A percentile compares a stretch with the other conserved stretches of the same genome.
Conservation (phyloP, 2,329 filamentous ascomycete genomes). For the Paracoccidioides brasiliensis region DNA sequence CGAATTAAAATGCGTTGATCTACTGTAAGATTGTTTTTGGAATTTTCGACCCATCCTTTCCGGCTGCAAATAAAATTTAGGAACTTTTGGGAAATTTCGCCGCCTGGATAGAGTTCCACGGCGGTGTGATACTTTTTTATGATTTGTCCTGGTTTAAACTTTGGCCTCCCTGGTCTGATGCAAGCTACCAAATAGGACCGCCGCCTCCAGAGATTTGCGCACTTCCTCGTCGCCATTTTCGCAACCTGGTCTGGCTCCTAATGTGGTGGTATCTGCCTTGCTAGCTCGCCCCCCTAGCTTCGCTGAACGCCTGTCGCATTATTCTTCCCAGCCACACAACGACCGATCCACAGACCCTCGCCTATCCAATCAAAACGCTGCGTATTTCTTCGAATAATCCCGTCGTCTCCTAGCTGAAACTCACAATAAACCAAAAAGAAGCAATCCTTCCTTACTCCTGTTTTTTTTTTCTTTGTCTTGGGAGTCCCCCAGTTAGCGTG, state of each 20-base stretch:
- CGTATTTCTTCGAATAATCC: constrained; percentile 3
- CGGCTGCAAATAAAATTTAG: neutral
- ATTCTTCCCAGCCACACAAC: neutral
- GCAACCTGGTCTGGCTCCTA: neutral
- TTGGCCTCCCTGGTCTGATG: neutral
- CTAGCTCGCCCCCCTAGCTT: neutral
- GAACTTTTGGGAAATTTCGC: neutral
- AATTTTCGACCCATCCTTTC: neutral
- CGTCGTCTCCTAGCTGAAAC: constrained; percentile 7
- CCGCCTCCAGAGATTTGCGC: neutral
- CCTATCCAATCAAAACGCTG: constrained; percentile 6
- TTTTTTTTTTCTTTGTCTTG: constrained; percentile 5
- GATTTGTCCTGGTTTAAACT: neutral
- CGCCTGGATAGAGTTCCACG: constrained; percentile 2
- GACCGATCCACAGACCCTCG: neutral
- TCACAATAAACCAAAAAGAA: constrained; percentile 7
- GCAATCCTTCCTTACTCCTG: constrained; percentile 3
- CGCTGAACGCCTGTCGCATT: neutral
- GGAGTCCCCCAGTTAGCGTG: neutral
- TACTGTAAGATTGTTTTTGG: neutral
- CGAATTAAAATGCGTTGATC: neutral
- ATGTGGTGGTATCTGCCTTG: neutral
- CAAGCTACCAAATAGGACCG: neutral
- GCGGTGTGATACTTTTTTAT: neutral
- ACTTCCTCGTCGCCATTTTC: neutral